Evolutionary conservation across 148 eudicot genomes (phyloP), one percentile per base, ranked within the genome.

Genomic region (Beta vulgaris): DNA sequence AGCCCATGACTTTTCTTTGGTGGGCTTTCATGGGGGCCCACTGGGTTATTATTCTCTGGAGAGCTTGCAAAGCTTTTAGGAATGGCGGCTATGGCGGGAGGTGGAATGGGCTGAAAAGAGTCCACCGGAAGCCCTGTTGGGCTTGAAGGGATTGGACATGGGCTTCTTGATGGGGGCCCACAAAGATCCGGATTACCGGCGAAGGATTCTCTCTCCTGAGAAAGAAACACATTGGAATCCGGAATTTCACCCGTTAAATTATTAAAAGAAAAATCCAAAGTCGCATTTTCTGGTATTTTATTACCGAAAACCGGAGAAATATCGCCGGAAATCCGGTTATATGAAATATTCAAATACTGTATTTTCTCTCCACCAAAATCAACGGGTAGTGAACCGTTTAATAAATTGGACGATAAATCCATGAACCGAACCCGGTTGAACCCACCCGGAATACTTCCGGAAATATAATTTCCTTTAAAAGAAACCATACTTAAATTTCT

Each of bases 61-160:
- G 72, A 39, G 12, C 69, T 73, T 1, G 63, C 84, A 3, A 37
- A 69, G 35, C 46, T 51, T 25, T 85, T 89, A 1, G 98, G 98
- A 26, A 93, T 88, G 8, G 91, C 97, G 16, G 97, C 97, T 9
- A 91, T 77, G 25, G 97, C 98, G 12, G 97, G 98, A 0, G 96
- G 86, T 0, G 96, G 85, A 9, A 78, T 69, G 31, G 87, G 78
- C 21, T 75, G 64, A 18, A 6, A 36, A 3, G 77, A 37, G 25
- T 69, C 61, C 42, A 39, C 69, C 0, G 86, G 83, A 18, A 74
- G 78, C 13, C 78, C 37, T 12, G 51, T 79, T 21, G 87, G 81
- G 37, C 81, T 78, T 0, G 88, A 79, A 6, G 87, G 88, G 49
- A 83, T 78, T 48, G 81, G 74, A 31, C 98, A 93, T 21, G 83